Base-by-base conservation (phyloP, 805 yeast species). In the Candida maris region DNA sequence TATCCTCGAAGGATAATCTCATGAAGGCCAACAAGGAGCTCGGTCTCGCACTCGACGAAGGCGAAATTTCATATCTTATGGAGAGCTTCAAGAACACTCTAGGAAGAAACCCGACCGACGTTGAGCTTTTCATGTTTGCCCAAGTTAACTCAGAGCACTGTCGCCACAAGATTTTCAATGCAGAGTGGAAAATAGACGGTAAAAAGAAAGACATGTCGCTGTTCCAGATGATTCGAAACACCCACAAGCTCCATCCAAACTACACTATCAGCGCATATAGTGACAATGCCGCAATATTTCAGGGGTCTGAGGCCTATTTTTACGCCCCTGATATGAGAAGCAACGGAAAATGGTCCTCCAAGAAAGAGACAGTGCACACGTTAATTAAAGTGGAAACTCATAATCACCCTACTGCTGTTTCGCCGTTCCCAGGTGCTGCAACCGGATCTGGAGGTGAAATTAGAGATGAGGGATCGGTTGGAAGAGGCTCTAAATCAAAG, bases 371-470 rank as follows among this genome's bases (percentile, higher is more conserved):
- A 32, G 94, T 91, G 15, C 93, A 89, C 47, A 86, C 94, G 55
- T 69, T 93, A 49, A 85, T 89, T 56, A 93, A 93, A 62, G 98
- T 93, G 35, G 99, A 93, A 67, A 93, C 99, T 18, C 99, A 93
- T 64, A 93, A 93, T 67, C 99, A 93, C 63, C 99, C 99, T 37
- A 93, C 99, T 18, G 98, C 98, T 1, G 97, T 93, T 4, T 91
- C 97, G 17, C 99, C 99, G 27, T 93, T 87, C 66, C 89, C 98
- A 3, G 99, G 99, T 63, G 99, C 99, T 21, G 95, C 99, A 28
- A 93, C 99, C 10, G 99, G 99, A 46, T 89, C 97, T 8, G 99
- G 99, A 62, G 99, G 99, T 70, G 99, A 93, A 67, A 93, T 93
- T 56, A 85, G 99, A 73, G 99, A 93, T 64, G 99, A 93, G 68